These are phyloP conservation scores for Malassezia vespertilionis DNA, from an alignment of 1,284 basidiomycete species.

Conservation along the genomic window DNA sequence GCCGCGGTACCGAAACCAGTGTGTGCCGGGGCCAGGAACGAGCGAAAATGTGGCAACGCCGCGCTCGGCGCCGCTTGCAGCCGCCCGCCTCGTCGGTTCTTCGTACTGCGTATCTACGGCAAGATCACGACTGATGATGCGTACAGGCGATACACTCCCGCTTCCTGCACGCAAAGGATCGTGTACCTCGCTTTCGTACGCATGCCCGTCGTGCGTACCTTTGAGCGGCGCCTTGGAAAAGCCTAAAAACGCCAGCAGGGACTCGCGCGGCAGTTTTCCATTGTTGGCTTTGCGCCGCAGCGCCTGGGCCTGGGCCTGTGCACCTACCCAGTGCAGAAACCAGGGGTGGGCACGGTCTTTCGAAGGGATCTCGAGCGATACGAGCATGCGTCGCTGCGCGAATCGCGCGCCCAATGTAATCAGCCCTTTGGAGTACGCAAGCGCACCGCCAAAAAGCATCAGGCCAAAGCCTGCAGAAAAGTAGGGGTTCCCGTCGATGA, in stretches of 20 bases:
- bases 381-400: constrained; percentile 77
- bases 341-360: constrained; percentile 90
- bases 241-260: constrained; percentile 32
- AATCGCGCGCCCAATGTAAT: constrained; percentile 61
- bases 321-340: constrained; percentile 95
- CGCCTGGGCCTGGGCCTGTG: constrained; percentile 45
- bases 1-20: constrained; percentile 78
- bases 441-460: constrained; percentile 40
- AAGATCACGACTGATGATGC: constrained; percentile 59
- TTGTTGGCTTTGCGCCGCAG: constrained; percentile 32
- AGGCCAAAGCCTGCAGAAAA: constrained; percentile 43
- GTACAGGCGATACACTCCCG: constrained; percentile 47
- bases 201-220: not conserved
- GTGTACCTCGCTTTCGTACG: not conserved
- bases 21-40: constrained; percentile 86
- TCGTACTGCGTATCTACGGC: constrained; percentile 69
- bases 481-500: constrained; percentile 32
- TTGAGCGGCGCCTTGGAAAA: constrained; percentile 10
- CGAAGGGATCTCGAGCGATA: constrained; percentile 90
- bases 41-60: constrained; percentile 61
- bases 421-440: constrained; percentile 48
- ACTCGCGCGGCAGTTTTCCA: constrained; percentile 28
- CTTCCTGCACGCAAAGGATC: constrained; percentile 48
- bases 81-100: constrained; percentile 9
- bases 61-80: constrained; percentile 22